Conservation (phyloP, 2,329 filamentous ascomycete genomes). For the Alternaria dauci region DNA sequence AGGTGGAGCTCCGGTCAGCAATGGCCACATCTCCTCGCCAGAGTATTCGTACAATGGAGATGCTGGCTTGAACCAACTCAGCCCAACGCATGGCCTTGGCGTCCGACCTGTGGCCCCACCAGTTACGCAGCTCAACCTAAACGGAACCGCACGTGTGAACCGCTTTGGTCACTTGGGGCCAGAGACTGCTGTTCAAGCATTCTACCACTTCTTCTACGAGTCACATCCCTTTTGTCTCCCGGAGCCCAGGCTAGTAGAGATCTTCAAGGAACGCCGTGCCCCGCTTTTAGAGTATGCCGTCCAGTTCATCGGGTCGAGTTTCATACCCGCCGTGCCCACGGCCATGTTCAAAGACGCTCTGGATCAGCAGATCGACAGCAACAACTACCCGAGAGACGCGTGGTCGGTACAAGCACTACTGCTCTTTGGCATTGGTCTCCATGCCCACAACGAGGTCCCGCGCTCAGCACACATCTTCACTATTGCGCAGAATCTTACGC, state of each 20-base stretch:
- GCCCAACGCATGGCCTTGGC: slow-evolving; percentile 31
- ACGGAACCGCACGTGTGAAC: slow-evolving; percentile 42
- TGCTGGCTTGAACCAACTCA: slow-evolving; percentile 34
- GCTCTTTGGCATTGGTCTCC: slow-evolving; percentile 77
- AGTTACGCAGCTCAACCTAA: slow-evolving; percentile 43
- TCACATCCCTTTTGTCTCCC: slow-evolving; percentile 67
- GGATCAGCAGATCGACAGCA: slow-evolving; percentile 42
- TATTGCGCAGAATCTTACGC: slow-evolving; percentile 73
- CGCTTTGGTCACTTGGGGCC: slow-evolving; percentile 40
- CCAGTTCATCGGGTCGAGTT: slow-evolving; percentile 65
- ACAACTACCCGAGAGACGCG: slow-evolving; percentile 44
- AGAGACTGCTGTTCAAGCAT: slow-evolving; percentile 42
- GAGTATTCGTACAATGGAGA: slow-evolving; percentile 44
- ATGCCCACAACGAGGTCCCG: slow-evolving; percentile 76
- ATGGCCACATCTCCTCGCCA: slow-evolving; percentile 41
- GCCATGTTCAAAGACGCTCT: slow-evolving; percentile 55
- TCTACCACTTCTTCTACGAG: slow-evolving; percentile 61
- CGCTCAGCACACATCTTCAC: slow-evolving; percentile 72
- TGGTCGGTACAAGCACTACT: slow-evolving; percentile 80
- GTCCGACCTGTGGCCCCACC: slow-evolving; percentile 32
- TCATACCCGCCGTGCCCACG: slow-evolving; percentile 56
- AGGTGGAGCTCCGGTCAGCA: slow-evolving; percentile 29
- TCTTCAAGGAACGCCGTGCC: slow-evolving; percentile 52
- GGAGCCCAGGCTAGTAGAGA: slow-evolving; percentile 49
- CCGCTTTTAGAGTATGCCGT: slow-evolving; percentile 63